Conservation (phyloP, 2,329 filamentous ascomycete species). For the Talaromyces atroroseus region DNA sequence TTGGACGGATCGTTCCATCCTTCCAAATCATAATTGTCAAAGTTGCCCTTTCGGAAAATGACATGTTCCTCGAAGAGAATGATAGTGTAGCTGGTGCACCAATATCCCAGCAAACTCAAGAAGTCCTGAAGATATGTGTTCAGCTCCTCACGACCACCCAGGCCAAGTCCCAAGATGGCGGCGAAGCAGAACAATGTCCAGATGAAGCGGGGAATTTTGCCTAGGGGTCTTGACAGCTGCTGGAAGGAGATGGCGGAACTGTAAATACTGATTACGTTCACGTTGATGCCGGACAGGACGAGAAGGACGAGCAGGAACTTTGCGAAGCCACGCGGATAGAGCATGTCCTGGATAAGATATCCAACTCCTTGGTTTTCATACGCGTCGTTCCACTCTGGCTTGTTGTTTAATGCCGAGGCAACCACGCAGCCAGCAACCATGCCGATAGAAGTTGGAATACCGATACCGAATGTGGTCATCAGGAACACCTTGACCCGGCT, state of each 20-base stretch:
- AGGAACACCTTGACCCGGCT: conserved; percentile 45
- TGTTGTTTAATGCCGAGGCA: conserved; percentile 39
- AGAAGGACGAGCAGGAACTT: conserved; percentile 39
- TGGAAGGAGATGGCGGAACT: conserved; percentile 31
- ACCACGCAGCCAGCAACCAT: conserved; percentile 45
- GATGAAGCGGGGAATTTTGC: conserved; percentile 43
- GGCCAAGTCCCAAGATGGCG: conserved; percentile 41
- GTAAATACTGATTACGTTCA: conserved; percentile 45
- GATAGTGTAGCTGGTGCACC: conserved; percentile 46
- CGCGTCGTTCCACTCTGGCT: conserved; percentile 34
- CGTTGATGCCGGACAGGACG: conserved; percentile 40
- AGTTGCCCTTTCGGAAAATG: conserved; percentile 40
- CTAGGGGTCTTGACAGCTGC: conserved; percentile 39
- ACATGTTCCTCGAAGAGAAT: conserved; percentile 48
- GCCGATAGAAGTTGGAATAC: conserved; percentile 46
- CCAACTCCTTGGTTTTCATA: conserved; percentile 41
- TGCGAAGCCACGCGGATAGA: conserved; percentile 44
- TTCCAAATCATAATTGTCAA: conserved; percentile 45
- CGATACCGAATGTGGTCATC: conserved; percentile 45
- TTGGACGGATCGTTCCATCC: conserved; percentile 43
- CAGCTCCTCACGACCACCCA: conserved; percentile 41
- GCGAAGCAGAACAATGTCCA: conserved; percentile 46
- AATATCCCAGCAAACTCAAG: conserved; percentile 47
- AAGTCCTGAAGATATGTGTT: conserved; percentile 45
- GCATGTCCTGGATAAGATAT: conserved; percentile 41